Evolutionary conservation across 2,329 filamentous ascomycete genomes (phyloP).

Genomic region (Bipolaris victoriae): DNA sequence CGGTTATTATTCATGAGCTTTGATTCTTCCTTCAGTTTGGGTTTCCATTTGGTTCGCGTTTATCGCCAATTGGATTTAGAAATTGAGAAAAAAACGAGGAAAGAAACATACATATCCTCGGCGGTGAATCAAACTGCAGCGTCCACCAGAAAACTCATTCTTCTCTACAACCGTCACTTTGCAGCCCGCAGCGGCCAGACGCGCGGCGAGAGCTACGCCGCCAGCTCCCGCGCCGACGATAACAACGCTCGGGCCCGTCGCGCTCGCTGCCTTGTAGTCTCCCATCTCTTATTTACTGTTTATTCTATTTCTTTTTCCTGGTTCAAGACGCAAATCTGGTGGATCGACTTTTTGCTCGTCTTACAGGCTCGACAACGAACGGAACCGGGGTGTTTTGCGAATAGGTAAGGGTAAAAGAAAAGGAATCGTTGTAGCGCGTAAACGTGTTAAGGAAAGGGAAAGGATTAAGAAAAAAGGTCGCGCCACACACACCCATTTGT

Average conservation of each 20-base stretch:
- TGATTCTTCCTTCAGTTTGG: too few relatives aligned
- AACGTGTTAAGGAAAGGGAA: background rate
- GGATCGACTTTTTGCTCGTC: background rate
- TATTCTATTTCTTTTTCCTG: background rate
- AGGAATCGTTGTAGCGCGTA: constrained; percentile 5
- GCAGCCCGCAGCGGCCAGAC: constrained; percentile 72
- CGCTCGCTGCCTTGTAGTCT: constrained; percentile 9
- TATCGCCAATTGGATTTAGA: too few relatives aligned
- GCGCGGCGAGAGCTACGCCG: constrained; percentile 73
- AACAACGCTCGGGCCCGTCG: constrained; percentile 35
- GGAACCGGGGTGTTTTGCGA: background rate
- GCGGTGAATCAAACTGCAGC: constrained; percentile 69
- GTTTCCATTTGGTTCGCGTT: too few relatives aligned
- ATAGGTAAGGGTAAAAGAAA: background rate
- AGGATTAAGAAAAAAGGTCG: background rate
- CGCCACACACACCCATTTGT: constrained; percentile 10
- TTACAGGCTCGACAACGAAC: background rate
- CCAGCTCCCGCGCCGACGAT: constrained; percentile 70
- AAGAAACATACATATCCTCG: constrained; percentile 59
- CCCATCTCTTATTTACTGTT: constrained; percentile 14
- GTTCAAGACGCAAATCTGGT: background rate
- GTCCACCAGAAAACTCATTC: constrained; percentile 73
- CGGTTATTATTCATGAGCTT: background rate
- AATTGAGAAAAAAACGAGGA: too few relatives aligned
- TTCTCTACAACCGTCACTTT: constrained; percentile 79